Base-by-base conservation (phyloP, 2,329 filamentous ascomycete species). In the Venturia nashicola region DNA sequence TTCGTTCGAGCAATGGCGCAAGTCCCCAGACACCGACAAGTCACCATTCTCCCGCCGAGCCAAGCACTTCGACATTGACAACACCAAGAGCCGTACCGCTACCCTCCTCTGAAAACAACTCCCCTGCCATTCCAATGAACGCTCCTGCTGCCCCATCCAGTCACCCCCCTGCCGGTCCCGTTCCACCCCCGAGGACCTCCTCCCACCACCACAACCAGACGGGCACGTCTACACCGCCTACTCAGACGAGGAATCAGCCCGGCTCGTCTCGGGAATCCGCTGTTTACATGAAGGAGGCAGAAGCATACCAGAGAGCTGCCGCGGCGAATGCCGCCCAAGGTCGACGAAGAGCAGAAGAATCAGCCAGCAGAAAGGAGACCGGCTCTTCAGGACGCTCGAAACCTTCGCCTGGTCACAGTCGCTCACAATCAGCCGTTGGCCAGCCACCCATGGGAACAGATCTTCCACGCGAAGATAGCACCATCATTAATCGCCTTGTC, bases 401-500 rank as follows among this genome's bases (percentile, higher is more conserved):
- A 34, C 64, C 51, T 4, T 64, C 61, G 16, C 64, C 64, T 16
- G 40, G 51, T 36, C 64, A 65, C 34, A 61, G 54, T 48, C 51
- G 64, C n/a, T 66, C 65, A 14, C 65, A 44, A 8, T 57, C 51
- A 1, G 54, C 63, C 16, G 55, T 65, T n/a, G 65, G 64, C 27
- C 60, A 61, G 27, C 61, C 65, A 11, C 59, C 62, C 40, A 51
- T 61, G 54, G 63, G 39, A n/a, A 34, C 65, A 66, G 72, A 74
- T 61, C 69, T 89, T 14, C 84, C 86, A 16, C 85, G 88, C 65
- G 90, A 96, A 73, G 86, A 89, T 64, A 92, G 88, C 74, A 86
- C 91, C 64, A 86, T 91, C 40, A 82, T 96, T 67, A 90, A 89
- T 72, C 84, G 88, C 66, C 84, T 92, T 67, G 80, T 93, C 67